These are phyloP conservation scores for Chlorella sorokiniana DNA, from an alignment of 139 green algal species.

Conservation along the genomic window DNA sequence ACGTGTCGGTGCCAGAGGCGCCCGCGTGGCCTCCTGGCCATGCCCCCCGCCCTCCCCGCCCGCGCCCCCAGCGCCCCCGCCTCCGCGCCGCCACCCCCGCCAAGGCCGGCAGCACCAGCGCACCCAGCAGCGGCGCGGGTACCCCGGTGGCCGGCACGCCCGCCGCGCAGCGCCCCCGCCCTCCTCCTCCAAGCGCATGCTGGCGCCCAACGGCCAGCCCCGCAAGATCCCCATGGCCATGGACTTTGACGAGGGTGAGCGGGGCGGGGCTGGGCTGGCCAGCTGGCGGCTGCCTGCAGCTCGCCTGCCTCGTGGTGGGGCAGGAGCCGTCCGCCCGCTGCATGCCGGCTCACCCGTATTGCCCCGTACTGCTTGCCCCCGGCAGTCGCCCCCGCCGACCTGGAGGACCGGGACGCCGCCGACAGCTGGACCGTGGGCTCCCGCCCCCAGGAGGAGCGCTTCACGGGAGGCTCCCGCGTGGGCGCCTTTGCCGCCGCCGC, in stretches of 20 bases:
- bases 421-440: constrained; percentile 46
- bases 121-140: neutral
- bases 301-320: neutral
- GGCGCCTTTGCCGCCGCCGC: constrained; percentile 43
- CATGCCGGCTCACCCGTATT: neutral
- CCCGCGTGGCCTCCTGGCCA: neutral
- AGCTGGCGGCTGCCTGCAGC: neutral
- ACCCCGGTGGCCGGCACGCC: constrained; percentile 5
- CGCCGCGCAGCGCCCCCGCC: constrained; percentile 27
- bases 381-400: constrained; percentile 16
- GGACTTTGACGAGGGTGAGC: constrained; percentile 43
- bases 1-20: constrained; percentile 16
- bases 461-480: constrained; percentile 25
- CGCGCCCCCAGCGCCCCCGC: neutral
- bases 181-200: constrained; percentile 55
- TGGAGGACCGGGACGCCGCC: constrained; percentile 33
- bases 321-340: too few species aligned
- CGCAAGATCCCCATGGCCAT: constrained; percentile 80
- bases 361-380: neutral
- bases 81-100: constrained; percentile 9
- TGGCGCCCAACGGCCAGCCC: constrained; percentile 88
- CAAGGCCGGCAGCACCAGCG: neutral
- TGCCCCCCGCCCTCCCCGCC: too few species aligned
- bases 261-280: neutral
- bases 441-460: constrained; percentile 20